Evolutionary conservation across 1,139 yeast species (phyloP), one percentile per base, ranked within the genome.

Genomic region (Hemisphaericaspora subhashii): DNA sequence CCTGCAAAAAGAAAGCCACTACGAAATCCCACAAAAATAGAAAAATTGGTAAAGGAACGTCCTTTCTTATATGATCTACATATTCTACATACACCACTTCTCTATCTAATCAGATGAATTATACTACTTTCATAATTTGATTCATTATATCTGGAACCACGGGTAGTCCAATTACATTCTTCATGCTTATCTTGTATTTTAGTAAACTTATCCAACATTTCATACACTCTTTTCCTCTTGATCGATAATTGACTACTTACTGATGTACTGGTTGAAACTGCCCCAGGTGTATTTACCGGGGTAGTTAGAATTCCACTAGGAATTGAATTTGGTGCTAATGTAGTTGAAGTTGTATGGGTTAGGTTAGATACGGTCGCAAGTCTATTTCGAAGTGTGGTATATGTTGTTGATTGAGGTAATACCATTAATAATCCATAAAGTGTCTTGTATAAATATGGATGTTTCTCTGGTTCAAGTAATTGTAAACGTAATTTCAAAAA

Each of bases 361-460:
- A 47, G 42, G 22, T 42, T 48, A 21, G 59, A 48, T 3, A 44
- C 39, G 5, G 42, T 42, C 4, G 50, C 39, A 39, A 92, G 71
- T 44, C 99, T 72, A 55, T 85, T 87, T 47, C 84, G 83, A 46
- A 94, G 71, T 0, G 86, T 81, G 16, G 78, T 81, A 60, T 88
- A 94, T 0, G 98, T 96, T n/a, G 88, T 78, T 0, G 97, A 87
- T 58, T 94, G 99, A 0, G 99, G 99, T 38, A 94, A 65, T 5
- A 94, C 74, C 99, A 94, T 94, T 43, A 94, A 69, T 35, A 94
- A 75, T 1, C 98, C 98, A 57, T 89, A 94, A 22, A 94, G 72
- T 35, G 96, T 86, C 57, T 89, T 88, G 72, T 85, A 87, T 31
- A 94, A 65, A 53, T 77, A 86, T 0, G 95, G 96, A 55, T 86